These are phyloP conservation scores for Athelia psychrophila DNA, from an alignment of 1,284 basidiomycete species.

Conservation along the genomic window DNA sequence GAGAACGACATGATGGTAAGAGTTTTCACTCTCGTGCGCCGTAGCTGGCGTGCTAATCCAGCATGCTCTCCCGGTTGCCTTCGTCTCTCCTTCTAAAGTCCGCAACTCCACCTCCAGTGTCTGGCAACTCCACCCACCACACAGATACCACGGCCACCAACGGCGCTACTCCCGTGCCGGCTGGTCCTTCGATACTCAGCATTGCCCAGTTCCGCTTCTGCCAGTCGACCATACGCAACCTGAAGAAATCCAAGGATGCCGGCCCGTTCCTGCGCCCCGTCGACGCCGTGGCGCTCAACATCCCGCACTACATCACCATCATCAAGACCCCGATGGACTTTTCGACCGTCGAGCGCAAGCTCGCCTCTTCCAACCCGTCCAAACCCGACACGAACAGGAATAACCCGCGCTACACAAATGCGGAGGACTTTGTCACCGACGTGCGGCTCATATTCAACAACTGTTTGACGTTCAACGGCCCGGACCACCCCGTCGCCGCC, in stretches of 20 bases:
- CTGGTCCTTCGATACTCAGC: constrained; percentile 39
- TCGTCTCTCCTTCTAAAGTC: constrained; percentile 48
- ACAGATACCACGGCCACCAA: constrained; percentile 9
- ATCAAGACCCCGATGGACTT: constrained; percentile 96
- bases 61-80: background rate
- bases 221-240: constrained; percentile 71
- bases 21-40: constrained; percentile 43
- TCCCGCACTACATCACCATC: constrained; percentile 89
- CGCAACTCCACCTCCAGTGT: constrained; percentile 64
- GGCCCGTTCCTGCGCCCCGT: constrained; percentile 86
- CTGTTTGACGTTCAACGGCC: constrained; percentile 90
- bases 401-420: constrained; percentile 72
- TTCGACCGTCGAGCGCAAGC: constrained; percentile 89
- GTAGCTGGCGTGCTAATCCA: constrained; percentile 34
- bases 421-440: constrained; percentile 81
- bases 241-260: constrained; percentile 89
- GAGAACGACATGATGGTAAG: constrained; percentile 45
- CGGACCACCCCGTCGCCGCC: constrained; percentile 76
- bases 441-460: constrained; percentile 89
- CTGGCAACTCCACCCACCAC: constrained; percentile 24
- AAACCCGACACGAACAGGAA: constrained; percentile 68
- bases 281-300: constrained; percentile 84
- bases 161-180: constrained; percentile 3
- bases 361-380: constrained; percentile 72
- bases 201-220: constrained; percentile 80